Base-by-base conservation (phyloP, 495 filamentous ascomycete species). In the Penicillium roqueforti region DNA sequence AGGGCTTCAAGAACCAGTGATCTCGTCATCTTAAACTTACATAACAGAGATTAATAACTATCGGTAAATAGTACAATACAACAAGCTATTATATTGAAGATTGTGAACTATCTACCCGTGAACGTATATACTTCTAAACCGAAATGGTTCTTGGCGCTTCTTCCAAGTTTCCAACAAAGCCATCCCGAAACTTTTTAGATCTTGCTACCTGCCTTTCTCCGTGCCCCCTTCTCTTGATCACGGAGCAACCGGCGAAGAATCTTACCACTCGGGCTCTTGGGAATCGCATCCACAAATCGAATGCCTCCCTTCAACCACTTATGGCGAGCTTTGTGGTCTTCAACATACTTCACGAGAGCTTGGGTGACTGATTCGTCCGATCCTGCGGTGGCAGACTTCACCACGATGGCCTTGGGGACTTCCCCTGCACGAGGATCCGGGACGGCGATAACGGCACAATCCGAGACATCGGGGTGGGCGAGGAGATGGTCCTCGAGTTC, bases 181-280 rank as follows among this genome's bases (percentile, higher is more conserved):
- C 1, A 34, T 14, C 1, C 31, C 4, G 1, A 8, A 5, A 36
- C n/a, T 16, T n/a, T 31, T 31, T 69, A 85, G 20, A 86, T 63
- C 65, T 75, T 86, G 22, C 81, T 71, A 4, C 85, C 87, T 46
- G 80, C 74, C 48, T 77, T 77, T 62, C 83, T 78, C 67, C 84
- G 80, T 41, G 73, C 78, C 65, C 85, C 87, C 70, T 77, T 88
- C 68, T 92, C 89, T 66, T 81, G 80, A 63, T 97, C 92, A 32
- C 89, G 81, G 51, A 97, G 69, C 58, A 95, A 59, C 18, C 89
- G 78, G 37, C 91, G 75, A 63, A 97, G 66, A 58, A 97, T 96
- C 84, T 97, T 96, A 11, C 92, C 92, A 66, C 86, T 91, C 0
- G 92, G 87, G 60, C 88, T 95, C 78, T 96, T 96, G 18, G 92